phyloP scores from a whole-genome alignment of 163 green algal species.

The Scenedesmus sp. region DNA sequence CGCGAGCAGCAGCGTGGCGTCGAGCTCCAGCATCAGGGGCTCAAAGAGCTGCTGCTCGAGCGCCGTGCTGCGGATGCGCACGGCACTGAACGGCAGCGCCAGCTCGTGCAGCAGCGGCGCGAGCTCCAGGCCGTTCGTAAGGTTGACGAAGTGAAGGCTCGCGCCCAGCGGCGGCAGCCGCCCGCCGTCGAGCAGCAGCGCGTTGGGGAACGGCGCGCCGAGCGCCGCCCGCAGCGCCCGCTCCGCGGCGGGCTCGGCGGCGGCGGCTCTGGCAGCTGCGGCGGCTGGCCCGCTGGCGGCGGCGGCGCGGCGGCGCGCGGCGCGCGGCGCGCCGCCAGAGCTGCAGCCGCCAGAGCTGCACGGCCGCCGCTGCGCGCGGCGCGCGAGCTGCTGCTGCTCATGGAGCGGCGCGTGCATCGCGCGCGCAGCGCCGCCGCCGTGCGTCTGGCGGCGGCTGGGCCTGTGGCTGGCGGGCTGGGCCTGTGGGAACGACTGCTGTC shows the following conservation, averaged over 20 bases:
- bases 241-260: neutral
- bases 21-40: conserved; percentile 62
- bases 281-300: too few relatives aligned
- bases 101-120: conserved; percentile 61
- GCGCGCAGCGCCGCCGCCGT: too few relatives aligned
- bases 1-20: conserved; percentile 64
- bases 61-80: conserved; percentile 67
- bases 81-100: conserved; percentile 62
- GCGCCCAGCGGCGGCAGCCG: neutral
- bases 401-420: too few relatives aligned
- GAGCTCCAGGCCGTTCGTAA: conserved; percentile 78
- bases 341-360: too few relatives aligned
- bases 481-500: too few relatives aligned
- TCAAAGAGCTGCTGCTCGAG: conserved; percentile 79
- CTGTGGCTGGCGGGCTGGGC: too few relatives aligned
- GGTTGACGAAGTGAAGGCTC: conserved; percentile 68
- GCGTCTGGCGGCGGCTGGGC: too few relatives aligned
- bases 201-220: neutral
- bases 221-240: too few relatives aligned
- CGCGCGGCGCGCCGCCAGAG: too few relatives aligned
- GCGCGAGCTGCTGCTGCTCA: too few relatives aligned
- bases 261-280: neutral
- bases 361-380: too few relatives aligned
- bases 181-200: conserved; percentile 14
- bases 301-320: too few relatives aligned